Conservation (phyloP, 1,284 basidiomycete genomes). For the Pseudozyma sp. region DNA sequence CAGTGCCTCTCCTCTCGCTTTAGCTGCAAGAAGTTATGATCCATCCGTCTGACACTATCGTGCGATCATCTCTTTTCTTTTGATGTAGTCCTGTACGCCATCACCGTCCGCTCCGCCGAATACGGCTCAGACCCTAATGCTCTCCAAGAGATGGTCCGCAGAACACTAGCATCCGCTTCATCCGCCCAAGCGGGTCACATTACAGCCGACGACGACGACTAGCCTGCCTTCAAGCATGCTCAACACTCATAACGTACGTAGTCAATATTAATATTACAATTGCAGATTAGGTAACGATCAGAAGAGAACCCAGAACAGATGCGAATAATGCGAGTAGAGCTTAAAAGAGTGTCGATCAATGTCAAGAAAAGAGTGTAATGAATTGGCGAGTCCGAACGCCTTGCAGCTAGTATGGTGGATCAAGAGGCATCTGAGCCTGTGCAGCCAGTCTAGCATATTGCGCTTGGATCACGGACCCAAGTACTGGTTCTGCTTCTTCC, state of each 20-base stretch:
- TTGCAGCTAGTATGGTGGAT: constrained; percentile 14
- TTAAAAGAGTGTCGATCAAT: not conserved
- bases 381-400: not conserved
- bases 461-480: constrained; percentile 40
- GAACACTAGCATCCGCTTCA: constrained; percentile 35
- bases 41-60: not conserved
- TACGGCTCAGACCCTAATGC: constrained; percentile 48
- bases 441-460: constrained; percentile 45
- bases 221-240: too few species aligned
- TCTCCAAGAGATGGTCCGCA: constrained; percentile 54
- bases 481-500: constrained; percentile 16
- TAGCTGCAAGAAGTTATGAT: not conserved
- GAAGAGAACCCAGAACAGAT: constrained; percentile 3
- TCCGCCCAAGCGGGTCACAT: constrained; percentile 2
- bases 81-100: constrained; percentile 51
- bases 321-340: constrained; percentile 10
- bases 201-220: constrained; percentile 13
- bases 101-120: constrained; percentile 56
- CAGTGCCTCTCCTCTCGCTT: not conserved
- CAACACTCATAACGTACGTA: not conserved
- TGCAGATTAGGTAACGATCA: constrained; percentile 16
- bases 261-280: constrained; percentile 12
- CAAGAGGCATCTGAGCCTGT: constrained; percentile 33
- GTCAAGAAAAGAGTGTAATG: not conserved
- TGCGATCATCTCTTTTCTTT: not conserved